Base-by-base conservation (phyloP, 805 yeast genomes). In the Candida sithepensis region DNA sequence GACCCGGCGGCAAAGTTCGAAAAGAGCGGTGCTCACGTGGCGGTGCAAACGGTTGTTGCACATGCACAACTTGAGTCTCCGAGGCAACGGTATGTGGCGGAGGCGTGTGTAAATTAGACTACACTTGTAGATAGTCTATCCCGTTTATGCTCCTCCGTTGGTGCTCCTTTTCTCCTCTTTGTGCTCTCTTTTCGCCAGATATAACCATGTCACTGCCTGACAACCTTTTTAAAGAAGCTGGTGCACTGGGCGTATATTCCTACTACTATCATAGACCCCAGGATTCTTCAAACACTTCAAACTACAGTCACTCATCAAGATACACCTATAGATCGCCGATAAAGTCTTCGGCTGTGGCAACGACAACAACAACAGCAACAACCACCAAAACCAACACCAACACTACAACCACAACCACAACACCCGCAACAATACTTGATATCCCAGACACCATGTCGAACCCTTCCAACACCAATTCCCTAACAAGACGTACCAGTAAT, bases 241-340 rank as follows among this genome's bases (percentile, higher is more conserved):
- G 65, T 7, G 65, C 61, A 16, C 43, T 60, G 22, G 65, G 65
- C n/a, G 63, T 60, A n/a, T 60, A 58, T 24, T 58, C 63, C 8
- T 51, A 55, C 26, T 60, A 59, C 43, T 56, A 55, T 39, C 55
- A 58, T 32, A 45, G 50, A 18, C 45, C 50, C 32, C 44, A 26
- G 5, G 44, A 12, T 51, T 55, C 39, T 41, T 41, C 32, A 36
- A 24, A 24, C 28, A 26, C 30, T 36, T 10, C 23, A 21, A 32
- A 24, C 30, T 23, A n/a, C 32, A 13, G 18, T 36, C 16, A 22
- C 22, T 18, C 39, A 26, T 14, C 34, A 7, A 33, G 37, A 16
- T 28, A 32, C 19, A 34, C 33, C 10, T 19, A 23, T 12, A 37
- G 37, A 33, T 34, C 44, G 1, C 44, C 41, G 12, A 21, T 40